Conservation (phyloP, 306 rosid species). For the Neltuma alba region DNA sequence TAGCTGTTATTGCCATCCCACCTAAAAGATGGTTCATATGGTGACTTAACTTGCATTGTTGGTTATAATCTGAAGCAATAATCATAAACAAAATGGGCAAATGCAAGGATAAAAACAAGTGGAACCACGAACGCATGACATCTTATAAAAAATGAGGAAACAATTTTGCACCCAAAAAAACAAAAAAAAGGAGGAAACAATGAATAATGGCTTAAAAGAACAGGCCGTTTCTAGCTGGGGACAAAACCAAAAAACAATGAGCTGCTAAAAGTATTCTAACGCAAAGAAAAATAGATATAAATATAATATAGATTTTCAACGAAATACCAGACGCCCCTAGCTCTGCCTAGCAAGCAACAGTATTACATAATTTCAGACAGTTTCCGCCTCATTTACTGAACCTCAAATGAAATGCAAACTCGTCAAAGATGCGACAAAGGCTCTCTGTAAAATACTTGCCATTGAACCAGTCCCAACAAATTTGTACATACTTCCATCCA, state of each 20-base stretch:
- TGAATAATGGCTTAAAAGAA: neutral
- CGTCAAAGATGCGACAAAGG: constrained; percentile 20
- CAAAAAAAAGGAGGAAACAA: neutral
- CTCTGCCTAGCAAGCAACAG: neutral
- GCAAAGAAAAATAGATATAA: neutral
- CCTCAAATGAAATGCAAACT: constrained; percentile 15
- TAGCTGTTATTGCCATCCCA: neutral
- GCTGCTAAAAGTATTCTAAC: neutral
- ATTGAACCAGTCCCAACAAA: constrained; percentile 26
- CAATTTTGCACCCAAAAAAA: too few relatives aligned
- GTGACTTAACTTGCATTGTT: neutral
- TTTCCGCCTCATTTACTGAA: constrained; percentile 7
- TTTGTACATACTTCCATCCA: constrained; percentile 20
- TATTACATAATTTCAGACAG: constrained; percentile 2
- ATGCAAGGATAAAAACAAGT: neutral
- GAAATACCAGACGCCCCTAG: neutral
- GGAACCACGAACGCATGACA: neutral
- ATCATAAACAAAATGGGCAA: neutral
- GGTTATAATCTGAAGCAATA: neutral
- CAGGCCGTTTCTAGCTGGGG: neutral
- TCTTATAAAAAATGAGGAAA: neutral
- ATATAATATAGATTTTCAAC: neutral
- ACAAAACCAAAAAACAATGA: neutral
- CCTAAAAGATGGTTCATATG: neutral
- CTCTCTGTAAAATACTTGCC: constrained; percentile 27